Percentiles rank a stretch among this genome's conserved stretches.
phyloP scores from a whole-genome alignment of 2,329 filamentous ascomycete species.

The Colletotrichum sp. region DNA sequence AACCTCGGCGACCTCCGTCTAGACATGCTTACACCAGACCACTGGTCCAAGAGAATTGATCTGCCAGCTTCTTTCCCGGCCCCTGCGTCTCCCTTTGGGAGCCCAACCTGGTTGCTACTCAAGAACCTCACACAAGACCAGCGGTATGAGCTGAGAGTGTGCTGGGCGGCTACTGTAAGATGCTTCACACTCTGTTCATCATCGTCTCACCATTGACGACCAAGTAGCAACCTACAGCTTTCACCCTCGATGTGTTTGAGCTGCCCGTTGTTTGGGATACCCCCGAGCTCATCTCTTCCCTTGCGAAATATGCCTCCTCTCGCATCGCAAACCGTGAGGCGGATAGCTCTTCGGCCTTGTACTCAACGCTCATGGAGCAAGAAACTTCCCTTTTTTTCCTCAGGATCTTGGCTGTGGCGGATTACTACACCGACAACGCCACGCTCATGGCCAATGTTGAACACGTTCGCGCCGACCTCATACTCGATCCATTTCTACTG shows the following conservation, averaged over 20 bases:
- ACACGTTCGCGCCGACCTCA: conserved; percentile 77
- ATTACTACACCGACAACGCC: conserved; percentile 80
- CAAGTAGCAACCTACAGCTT: conserved; percentile 81
- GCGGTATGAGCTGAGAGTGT: conserved; percentile 90
- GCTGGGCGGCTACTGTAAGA: conserved; percentile 91
- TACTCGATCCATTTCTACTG: conserved; percentile 84
- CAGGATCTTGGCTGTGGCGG: conserved; percentile 76
- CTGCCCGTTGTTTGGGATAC: conserved; percentile 66
- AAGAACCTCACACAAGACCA: conserved; percentile 71
- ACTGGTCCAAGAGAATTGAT: conserved; percentile 63
- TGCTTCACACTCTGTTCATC: neutral
- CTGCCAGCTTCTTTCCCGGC: conserved; percentile 74
- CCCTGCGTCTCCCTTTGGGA: conserved; percentile 55
- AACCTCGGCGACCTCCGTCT: conserved; percentile 67
- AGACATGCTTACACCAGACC: conserved; percentile 64
- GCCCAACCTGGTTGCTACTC: conserved; percentile 80
- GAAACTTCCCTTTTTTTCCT: conserved; percentile 69
- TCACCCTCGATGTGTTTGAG: conserved; percentile 71
- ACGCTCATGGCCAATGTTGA: conserved; percentile 78
- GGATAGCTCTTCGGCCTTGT: neutral
- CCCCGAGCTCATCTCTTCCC: conserved; percentile 66
- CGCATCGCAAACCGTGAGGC: conserved; percentile 37
- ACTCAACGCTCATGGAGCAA: neutral
- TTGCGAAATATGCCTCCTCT: conserved; percentile 65
- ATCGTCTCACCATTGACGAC: conserved; percentile 11